Percentiles rank a stretch among this genome's conserved stretches.
phyloP scores from a whole-genome alignment of 306 rosid genomes.

The Macrotyloma uniflorum region DNA sequence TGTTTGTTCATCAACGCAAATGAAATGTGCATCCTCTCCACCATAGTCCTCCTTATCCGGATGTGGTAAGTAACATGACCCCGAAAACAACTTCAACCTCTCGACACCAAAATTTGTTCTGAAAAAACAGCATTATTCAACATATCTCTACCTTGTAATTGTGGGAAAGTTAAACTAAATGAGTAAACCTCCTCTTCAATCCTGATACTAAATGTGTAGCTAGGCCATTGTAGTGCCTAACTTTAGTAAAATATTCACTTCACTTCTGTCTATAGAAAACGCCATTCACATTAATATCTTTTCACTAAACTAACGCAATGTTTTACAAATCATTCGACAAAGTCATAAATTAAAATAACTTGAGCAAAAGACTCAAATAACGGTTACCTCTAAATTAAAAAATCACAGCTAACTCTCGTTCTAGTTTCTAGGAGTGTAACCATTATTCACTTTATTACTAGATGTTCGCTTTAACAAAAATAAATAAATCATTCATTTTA shows the following conservation, averaged over 20 bases:
- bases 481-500: not conserved
- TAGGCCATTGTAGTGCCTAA: not conserved
- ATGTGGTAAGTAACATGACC: conserved; percentile 90
- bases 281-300: not conserved
- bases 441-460: not conserved
- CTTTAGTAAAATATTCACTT: not conserved
- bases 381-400: not conserved
- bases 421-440: not conserved
- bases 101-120: conserved; percentile 52
- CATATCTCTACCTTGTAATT: not conserved
- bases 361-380: not conserved
- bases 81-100: conserved; percentile 70
- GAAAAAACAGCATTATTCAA: conserved; percentile 39
- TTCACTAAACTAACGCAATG: not conserved
- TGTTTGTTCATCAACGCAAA: conserved; percentile 73
- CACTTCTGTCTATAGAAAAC: not conserved
- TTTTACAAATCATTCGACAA: not conserved
- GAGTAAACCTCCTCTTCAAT: not conserved
- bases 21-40: conserved; percentile 95
- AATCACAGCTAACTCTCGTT: not conserved
- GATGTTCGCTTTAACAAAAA: not conserved
- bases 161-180: conserved; percentile 6
- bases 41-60: conserved; percentile 89
- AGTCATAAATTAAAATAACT: not conserved
- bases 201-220: not conserved